Conservation (phyloP, 1,284 basidiomycete genomes). For the Trametes polyzona region DNA sequence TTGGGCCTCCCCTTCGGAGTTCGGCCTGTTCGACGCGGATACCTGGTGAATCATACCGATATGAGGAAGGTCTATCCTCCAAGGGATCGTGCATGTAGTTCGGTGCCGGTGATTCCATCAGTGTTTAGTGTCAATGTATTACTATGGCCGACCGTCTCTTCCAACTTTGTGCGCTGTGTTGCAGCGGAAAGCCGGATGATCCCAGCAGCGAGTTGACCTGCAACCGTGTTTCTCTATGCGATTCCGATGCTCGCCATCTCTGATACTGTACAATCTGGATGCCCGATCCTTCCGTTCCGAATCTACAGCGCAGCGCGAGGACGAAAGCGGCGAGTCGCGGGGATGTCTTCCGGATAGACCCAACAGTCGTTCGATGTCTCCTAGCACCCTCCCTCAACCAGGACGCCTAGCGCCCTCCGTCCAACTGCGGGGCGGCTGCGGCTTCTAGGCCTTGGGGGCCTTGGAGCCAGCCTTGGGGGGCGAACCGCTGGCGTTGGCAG, state of each 20-base stretch:
- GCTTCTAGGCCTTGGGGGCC: conserved; percentile 25
- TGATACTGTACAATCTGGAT: not conserved
- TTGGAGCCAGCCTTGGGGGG: conserved; percentile 29
- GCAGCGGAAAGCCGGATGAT: not conserved
- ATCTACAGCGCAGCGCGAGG: not conserved
- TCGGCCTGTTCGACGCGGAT: conserved; percentile 14
- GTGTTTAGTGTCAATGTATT: too few relatives aligned
- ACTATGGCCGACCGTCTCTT: too few relatives aligned
- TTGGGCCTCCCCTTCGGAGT: not conserved
- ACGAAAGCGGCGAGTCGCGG: too few relatives aligned
- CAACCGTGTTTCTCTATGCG: not conserved
- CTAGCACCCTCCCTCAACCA: not conserved
- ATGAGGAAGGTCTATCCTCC: too few relatives aligned
- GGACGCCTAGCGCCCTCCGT: not conserved
- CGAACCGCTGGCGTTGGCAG: conserved; percentile 29
- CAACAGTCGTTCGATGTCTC: too few relatives aligned
- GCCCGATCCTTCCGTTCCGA: not conserved
- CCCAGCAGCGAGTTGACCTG: too few relatives aligned
- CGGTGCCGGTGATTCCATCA: too few relatives aligned
- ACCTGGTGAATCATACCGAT: not conserved
- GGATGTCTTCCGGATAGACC: too few relatives aligned
- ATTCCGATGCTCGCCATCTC: not conserved
- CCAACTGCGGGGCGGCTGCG: not conserved
- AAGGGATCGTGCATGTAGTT: not conserved
- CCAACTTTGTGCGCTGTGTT: too few relatives aligned